Conservation (phyloP, 495 filamentous ascomycete genomes). For the Tuber magnatum region DNA sequence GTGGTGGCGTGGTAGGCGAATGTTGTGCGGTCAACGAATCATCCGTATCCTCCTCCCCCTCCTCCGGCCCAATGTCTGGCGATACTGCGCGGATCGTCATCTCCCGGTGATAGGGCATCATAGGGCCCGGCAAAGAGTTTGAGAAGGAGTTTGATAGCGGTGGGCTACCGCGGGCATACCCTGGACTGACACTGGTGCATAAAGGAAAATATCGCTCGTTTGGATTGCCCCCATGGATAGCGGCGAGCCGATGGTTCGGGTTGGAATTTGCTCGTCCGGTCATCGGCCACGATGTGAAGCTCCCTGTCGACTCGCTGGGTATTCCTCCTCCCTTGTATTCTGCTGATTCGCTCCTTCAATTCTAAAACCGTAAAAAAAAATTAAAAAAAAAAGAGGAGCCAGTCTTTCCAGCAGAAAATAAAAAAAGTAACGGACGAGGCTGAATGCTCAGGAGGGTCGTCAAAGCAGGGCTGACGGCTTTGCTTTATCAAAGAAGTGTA, state of each 20-base stretch:
- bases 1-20: conserved; percentile 42
- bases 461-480: conserved; percentile 22
- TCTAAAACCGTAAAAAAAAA: background rate
- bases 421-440: background rate
- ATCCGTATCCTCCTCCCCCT: conserved; percentile 24
- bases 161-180: conserved; percentile 33
- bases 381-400: background rate
- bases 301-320: background rate
- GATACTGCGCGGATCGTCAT: conserved; percentile 51
- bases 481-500: conserved; percentile 19
- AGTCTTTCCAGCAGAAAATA: background rate
- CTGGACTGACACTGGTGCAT: conserved; percentile 31
- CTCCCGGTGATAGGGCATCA: conserved; percentile 21
- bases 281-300: conserved; percentile 28
- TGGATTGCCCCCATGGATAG: conserved; percentile 20
- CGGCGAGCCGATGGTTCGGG: conserved; percentile 24
- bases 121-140: conserved; percentile 3
- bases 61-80: conserved; percentile 47
- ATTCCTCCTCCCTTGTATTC: background rate
- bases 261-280: conserved; percentile 33
- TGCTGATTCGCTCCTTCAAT: background rate
- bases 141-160: conserved; percentile 30
- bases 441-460: conserved; percentile 10
- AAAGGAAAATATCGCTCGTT: conserved; percentile 34
- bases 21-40: conserved; percentile 28